Evolutionary conservation across 2,329 filamentous ascomycete genomes (phyloP).

Genomic region (Arachnomyces sp.): DNA sequence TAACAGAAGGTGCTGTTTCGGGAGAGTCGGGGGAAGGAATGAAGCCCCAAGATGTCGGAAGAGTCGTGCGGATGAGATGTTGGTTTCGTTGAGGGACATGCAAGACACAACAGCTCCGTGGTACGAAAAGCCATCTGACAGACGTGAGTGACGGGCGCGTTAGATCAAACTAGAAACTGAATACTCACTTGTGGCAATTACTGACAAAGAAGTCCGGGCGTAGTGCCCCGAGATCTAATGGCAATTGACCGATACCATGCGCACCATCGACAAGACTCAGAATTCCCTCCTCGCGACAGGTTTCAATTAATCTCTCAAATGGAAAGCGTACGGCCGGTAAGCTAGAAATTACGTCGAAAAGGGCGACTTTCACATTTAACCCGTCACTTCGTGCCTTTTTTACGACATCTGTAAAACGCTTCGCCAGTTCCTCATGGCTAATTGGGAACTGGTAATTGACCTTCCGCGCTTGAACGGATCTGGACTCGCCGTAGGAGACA

Average conservation of each 20-base stretch:
- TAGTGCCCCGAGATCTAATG: conserved; percentile 57
- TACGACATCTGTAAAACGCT: conserved; percentile 54
- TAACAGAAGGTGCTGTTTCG: background rate
- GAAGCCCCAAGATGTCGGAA: conserved; percentile 79
- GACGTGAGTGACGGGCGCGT: too few species aligned
- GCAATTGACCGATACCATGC: conserved; percentile 74
- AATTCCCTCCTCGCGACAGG: conserved; percentile 60
- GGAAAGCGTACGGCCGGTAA: conserved; percentile 73
- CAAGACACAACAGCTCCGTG: conserved; percentile 71
- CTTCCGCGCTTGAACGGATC: conserved; percentile 41
- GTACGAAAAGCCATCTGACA: conserved; percentile 73
- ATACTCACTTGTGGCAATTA: conserved; percentile 67
- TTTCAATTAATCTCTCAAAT: conserved; percentile 58
- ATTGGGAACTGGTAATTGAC: conserved; percentile 63
- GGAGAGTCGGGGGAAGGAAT: conserved; percentile 32
- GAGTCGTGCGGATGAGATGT: conserved; percentile 60
- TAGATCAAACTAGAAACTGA: too few species aligned
- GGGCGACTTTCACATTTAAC: conserved; percentile 56
- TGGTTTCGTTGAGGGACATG: conserved; percentile 75
- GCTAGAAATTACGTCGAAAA: conserved; percentile 76
- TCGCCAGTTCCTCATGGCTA: conserved; percentile 59
- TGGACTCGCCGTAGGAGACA: conserved; percentile 64
- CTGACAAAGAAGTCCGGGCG: conserved; percentile 80
- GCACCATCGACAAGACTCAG: conserved; percentile 76
- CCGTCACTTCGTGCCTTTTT: conserved; percentile 47